Evolutionary conservation across 352 stramenopile species (phyloP).

Genomic region (Globisporangium cylindrosporum): DNA sequence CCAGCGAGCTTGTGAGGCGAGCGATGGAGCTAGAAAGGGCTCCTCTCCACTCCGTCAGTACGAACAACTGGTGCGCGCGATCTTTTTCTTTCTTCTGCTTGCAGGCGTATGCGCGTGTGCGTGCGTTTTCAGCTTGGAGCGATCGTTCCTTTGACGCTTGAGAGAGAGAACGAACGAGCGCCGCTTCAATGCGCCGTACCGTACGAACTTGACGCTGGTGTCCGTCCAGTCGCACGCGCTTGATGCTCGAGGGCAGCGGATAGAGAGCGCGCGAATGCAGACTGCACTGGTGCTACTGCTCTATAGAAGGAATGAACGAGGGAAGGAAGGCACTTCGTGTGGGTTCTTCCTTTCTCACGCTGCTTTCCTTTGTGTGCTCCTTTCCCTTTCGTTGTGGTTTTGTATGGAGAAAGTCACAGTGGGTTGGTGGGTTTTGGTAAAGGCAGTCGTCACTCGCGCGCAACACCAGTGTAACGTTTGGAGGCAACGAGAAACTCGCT

Average conservation of each 20-base stretch:
- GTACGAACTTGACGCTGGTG: neutral
- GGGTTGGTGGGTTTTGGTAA: neutral
- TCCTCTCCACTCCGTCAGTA: neutral
- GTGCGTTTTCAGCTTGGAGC: neutral
- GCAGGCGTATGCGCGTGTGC: neutral
- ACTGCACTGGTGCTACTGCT: neutral
- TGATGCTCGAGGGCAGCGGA: neutral
- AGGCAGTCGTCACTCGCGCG: neutral
- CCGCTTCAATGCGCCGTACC: neutral
- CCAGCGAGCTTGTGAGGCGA: neutral
- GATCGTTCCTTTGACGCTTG: neutral
- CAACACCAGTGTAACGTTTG: neutral
- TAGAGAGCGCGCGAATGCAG: neutral
- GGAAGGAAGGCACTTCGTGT: neutral
- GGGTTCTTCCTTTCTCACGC: neutral
- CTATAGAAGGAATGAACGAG: neutral
- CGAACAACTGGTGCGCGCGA: neutral
- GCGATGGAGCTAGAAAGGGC: neutral
- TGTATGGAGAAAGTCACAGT: conserved; percentile 1
- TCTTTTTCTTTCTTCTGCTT: neutral
- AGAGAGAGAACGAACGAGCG: neutral
- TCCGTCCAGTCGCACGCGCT: neutral
- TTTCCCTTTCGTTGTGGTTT: neutral
- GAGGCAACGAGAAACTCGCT: neutral
- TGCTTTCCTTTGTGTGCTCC: neutral